Percentiles rank a stretch among this genome's conserved stretches.
These are phyloP conservation scores for Eimeria tenella DNA, from an alignment of 169 alveolate genomes.

Conservation along the genomic window DNA sequence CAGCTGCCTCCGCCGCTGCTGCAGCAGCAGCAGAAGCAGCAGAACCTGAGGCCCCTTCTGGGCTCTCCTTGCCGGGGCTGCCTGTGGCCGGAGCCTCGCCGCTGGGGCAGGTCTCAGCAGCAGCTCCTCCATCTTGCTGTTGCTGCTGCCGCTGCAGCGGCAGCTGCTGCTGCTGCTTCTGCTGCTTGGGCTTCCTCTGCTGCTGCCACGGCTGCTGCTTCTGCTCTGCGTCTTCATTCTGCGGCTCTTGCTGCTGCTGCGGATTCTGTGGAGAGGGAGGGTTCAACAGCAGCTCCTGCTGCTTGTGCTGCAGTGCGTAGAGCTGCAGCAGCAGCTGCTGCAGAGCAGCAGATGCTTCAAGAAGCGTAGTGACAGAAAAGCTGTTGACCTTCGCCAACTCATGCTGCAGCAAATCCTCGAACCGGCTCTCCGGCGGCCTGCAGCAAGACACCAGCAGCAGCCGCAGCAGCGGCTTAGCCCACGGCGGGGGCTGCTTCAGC, in stretches of 20 bases:
- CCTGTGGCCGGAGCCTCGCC: not conserved
- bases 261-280: not conserved
- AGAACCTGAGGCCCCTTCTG: not conserved
- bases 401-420: slow-evolving; percentile 85
- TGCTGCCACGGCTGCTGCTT: not conserved
- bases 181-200: not conserved
- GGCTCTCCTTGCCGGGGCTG: not conserved
- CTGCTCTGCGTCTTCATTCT: not conserved
- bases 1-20: not conserved
- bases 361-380: slow-evolving; percentile 69
- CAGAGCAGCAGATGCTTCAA: slow-evolving; percentile 60
- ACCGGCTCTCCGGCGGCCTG: slow-evolving; percentile 88
- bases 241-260: not conserved
- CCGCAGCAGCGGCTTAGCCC: not conserved
- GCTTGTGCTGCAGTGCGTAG: slow-evolving; percentile 37
- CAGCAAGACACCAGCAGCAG: slow-evolving; percentile 25
- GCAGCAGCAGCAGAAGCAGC: not conserved
- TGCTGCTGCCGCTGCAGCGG: not conserved
- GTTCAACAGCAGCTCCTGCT: slow-evolving; percentile 32
- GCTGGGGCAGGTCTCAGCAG: not conserved
- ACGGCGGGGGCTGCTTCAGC: not conserved
- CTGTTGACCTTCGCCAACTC: slow-evolving; percentile 86
- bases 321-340: slow-evolving; percentile 54
- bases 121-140: not conserved
- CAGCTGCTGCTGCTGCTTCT: not conserved